Base-by-base conservation (phyloP, 2,329 filamentous ascomycete genomes). In the Cladophialophora chaetospira region DNA sequence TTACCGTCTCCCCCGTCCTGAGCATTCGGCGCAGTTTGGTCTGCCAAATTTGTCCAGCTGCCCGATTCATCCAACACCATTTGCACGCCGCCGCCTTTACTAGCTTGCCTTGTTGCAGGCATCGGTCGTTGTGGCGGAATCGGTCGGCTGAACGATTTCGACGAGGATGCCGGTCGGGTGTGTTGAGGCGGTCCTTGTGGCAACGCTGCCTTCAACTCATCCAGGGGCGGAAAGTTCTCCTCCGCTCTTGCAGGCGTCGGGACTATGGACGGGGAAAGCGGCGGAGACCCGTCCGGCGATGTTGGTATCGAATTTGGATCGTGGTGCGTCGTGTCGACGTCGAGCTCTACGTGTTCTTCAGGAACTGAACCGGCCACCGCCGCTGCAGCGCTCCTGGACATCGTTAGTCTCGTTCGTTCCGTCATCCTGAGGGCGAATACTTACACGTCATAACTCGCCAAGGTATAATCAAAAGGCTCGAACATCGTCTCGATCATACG, bases 401-500 rank as follows among this genome's bases (percentile, higher is more conserved):
- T 6, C 26, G 57, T 64, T 47, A 77, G 72, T 66, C 71, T 23
- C 11, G 25, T n/a, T 28, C 70, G 70, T n/a, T n/a, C 58, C 69
- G 51, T 69, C 67, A 52, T 17, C 52, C 46, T 13, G 29, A 59
- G 5, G 45, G 40, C 40, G 38, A 28, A 17, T 38, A 67, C 84
- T 63, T 79, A 91, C 82, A 87, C 87, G 68, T 87, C 86, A 67
- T 91, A 93, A 3, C 86, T 88, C 17, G 89, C 86, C 2, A 87
- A 76, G 0, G 92, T 97, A 73, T 99, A 99, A 72, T 99, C 94
- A 71, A 97, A 99, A 0, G 92, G 90, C 70, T 89, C 86, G 70
- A 97, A 99, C 68, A 96, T 88, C 3, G 84, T 88, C 73, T 99
- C 94, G 60, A 99, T 97, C 82, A 95, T 89, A 63, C 86, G 86